Evolutionary conservation across 2,329 filamentous ascomycete genomes (phyloP).

Genomic region (Diaporthe capsici): DNA sequence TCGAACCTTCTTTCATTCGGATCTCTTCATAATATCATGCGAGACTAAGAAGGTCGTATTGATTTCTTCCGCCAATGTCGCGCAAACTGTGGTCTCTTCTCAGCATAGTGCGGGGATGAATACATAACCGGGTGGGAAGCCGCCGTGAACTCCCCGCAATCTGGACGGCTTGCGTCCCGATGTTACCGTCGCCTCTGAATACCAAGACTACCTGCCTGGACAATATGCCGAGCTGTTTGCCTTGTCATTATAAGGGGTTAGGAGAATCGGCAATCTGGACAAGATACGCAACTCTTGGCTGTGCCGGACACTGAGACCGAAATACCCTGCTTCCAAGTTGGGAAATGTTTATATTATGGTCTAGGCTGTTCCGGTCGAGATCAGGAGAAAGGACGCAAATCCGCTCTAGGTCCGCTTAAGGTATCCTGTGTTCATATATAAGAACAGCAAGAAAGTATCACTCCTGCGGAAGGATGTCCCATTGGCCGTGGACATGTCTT

Average conservation of each 20-base stretch:
- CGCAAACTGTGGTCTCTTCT: not conserved
- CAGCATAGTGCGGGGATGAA: constrained; percentile 7
- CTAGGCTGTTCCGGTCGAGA: not conserved
- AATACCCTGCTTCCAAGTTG: not conserved
- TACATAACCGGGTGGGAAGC: not conserved
- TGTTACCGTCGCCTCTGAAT: not conserved
- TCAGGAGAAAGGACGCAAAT: not conserved
- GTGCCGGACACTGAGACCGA: not conserved
- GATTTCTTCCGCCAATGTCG: constrained; percentile 28
- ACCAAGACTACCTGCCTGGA: constrained; percentile 1
- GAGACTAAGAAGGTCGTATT: constrained; percentile 12
- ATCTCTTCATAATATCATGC: not conserved
- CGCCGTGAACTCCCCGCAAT: constrained; percentile 16
- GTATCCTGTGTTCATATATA: no score
- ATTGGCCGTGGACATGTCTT: not conserved
- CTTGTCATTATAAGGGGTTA: not conserved
- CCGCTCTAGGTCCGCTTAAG: not conserved
- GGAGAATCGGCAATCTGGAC: not conserved
- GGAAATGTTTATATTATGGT: not conserved
- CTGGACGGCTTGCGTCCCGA: constrained; percentile 19
- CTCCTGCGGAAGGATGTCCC: not conserved
- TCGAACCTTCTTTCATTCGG: not conserved
- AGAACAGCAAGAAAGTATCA: not conserved
- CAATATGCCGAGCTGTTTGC: not conserved
- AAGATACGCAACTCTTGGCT: not conserved